These are phyloP conservation scores for Leishmania martiniquensis DNA, from an alignment of 208 protist genomes.

Conservation along the genomic window DNA sequence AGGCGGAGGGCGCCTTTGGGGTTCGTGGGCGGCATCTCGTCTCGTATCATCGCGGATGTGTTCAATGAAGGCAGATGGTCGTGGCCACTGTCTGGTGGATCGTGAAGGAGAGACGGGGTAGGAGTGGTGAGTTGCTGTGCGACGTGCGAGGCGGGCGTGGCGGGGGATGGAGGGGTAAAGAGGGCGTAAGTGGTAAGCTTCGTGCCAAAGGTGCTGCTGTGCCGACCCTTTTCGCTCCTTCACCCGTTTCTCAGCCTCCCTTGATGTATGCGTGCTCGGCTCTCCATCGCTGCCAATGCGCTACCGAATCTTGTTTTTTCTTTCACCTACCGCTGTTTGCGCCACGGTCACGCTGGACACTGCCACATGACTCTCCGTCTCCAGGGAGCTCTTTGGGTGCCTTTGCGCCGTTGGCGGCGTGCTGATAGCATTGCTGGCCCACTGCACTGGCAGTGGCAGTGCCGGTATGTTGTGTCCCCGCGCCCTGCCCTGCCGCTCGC, in stretches of 20 bases:
- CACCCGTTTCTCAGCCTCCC: not conserved
- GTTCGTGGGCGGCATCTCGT: not conserved
- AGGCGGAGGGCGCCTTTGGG: not conserved
- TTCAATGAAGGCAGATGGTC: not conserved
- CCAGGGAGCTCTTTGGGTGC: not conserved
- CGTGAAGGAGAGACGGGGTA: not conserved
- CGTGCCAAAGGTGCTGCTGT: not conserved
- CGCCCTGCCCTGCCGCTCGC: too few species aligned
- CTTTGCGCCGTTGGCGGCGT: not conserved
- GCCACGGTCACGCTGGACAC: not conserved
- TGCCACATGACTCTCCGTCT: not conserved
- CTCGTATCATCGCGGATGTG: not conserved
- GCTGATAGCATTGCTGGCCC: not conserved
- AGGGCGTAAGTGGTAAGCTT: not conserved
- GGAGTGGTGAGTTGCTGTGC: not conserved
- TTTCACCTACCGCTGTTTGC: constrained; percentile 8
- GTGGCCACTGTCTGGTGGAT: not conserved
- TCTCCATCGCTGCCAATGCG: not conserved
- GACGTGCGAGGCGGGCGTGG: not conserved
- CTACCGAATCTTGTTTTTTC: not conserved
- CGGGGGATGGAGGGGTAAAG: not conserved
- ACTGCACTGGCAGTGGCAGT: not conserved
- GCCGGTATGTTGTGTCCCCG: not conserved
- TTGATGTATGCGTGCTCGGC: not conserved
- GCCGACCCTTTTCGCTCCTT: not conserved